phyloP scores from a whole-genome alignment of 768 basidiomycete genomes.

The Mycena vitilis region DNA sequence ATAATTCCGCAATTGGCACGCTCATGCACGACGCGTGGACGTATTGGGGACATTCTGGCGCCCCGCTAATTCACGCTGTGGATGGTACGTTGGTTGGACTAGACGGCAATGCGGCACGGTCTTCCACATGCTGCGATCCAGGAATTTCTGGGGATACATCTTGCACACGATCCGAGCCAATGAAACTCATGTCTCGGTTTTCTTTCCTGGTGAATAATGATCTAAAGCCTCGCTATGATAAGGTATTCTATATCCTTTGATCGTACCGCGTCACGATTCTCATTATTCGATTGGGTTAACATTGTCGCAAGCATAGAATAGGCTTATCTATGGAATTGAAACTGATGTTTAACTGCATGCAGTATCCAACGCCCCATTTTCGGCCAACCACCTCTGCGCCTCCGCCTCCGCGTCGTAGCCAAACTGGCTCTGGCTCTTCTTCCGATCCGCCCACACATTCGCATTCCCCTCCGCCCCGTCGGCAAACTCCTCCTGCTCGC shows the following conservation, averaged over 20 bases:
- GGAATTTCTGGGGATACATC: constrained; percentile 12
- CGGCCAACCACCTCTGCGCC: constrained; percentile 60
- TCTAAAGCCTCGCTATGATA: no score
- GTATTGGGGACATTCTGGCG: constrained; percentile 22
- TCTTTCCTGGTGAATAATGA: no score
- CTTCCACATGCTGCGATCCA: constrained; percentile 3
- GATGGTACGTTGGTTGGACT: constrained; percentile 15
- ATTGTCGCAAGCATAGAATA: no score
- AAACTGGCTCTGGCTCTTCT: constrained; percentile 59
- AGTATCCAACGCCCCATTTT: not conserved
- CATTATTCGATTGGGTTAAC: no score
- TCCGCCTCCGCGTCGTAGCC: constrained; percentile 67
- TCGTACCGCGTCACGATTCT: no score
- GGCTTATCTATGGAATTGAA: no score
- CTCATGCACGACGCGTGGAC: constrained; percentile 24
- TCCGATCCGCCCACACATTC: constrained; percentile 69
- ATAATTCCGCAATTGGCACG: constrained; percentile 20
- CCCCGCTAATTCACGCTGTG: constrained; percentile 1
- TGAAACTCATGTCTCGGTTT: no score
- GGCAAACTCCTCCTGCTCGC: constrained; percentile 34
- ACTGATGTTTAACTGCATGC: no score
- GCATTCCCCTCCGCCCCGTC: constrained; percentile 45
- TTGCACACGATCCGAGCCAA: not conserved
- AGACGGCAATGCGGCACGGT: constrained; percentile 18
- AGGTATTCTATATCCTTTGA: no score